Percentiles rank a stretch among this genome's conserved stretches.
phyloP scores from a whole-genome alignment of 2,329 filamentous ascomycete genomes.

The Fusarium piperis region DNA sequence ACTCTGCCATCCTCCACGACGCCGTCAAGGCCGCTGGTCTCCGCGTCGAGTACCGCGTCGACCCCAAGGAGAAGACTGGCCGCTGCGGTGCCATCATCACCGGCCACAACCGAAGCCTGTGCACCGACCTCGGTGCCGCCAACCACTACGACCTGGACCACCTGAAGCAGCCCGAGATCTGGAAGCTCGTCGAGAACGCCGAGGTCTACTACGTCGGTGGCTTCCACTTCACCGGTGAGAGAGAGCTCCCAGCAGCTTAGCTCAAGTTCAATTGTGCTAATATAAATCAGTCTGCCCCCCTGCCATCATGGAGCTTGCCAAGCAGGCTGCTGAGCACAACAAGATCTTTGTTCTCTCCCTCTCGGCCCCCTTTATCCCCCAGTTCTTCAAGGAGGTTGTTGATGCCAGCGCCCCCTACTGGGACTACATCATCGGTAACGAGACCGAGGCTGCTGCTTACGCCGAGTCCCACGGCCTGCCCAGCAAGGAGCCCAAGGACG shows the following conservation, averaged over 20 bases:
- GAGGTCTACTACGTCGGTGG: constrained; percentile 93
- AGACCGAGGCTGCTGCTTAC: constrained; percentile 91
- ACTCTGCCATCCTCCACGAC: constrained; percentile 86
- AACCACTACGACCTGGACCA: constrained; percentile 98
- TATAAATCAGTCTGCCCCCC: constrained; percentile 76
- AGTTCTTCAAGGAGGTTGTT: constrained; percentile 97
- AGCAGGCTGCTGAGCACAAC: constrained; percentile 88
- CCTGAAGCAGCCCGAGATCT: constrained; percentile 89
- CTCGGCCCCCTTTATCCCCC: constrained; percentile 92
- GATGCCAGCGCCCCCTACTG: constrained; percentile 89
- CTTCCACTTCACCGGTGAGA: constrained; percentile 84
- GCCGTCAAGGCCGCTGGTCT: constrained; percentile 89
- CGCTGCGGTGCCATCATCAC: constrained; percentile 98
- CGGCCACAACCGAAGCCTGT: constrained; percentile 92
- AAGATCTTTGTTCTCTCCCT: constrained; percentile 94
- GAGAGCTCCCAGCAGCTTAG: background rate
- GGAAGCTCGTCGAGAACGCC: constrained; percentile 89
- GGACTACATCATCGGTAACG: constrained; percentile 96
- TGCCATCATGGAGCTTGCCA: constrained; percentile 87
- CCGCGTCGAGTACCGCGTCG: constrained; percentile 93
- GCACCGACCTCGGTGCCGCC: constrained; percentile 93
- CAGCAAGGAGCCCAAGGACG: constrained; percentile 82
- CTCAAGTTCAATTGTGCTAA: constrained; percentile 10
- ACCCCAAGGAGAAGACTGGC: constrained; percentile 84
- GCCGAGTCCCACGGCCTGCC: constrained; percentile 81